These are phyloP conservation scores for Acorus gramineus DNA, from an alignment of 106 monocot species.

Conservation along the genomic window DNA sequence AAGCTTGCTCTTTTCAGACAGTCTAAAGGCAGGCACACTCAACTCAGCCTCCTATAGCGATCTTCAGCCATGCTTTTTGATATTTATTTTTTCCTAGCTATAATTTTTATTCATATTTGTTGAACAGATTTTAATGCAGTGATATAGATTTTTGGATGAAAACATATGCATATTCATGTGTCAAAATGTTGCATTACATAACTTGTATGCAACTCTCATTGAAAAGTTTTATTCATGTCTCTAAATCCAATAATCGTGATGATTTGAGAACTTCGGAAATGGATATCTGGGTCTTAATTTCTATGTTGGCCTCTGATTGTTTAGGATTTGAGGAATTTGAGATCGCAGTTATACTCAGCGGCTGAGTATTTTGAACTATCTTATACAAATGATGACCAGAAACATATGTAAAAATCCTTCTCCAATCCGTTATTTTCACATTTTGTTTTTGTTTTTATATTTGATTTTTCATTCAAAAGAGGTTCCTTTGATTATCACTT, in stretches of 20 bases:
- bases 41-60: not conserved
- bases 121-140: not conserved
- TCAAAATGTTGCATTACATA: not conserved
- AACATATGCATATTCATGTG: not conserved
- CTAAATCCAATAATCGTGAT: not conserved
- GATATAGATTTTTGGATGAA: too few relatives aligned
- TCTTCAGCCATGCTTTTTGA: not conserved
- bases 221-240: not conserved
- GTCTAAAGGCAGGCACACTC: constrained; percentile 48
- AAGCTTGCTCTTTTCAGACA: constrained; percentile 65
- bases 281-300: not conserved
- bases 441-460: not conserved
- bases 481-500: not conserved
- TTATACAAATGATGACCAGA: constrained; percentile 65
- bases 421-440: not conserved
- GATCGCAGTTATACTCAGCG: constrained; percentile 78
- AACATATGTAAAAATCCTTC: constrained; percentile 34
- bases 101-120: not conserved
- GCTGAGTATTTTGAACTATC: constrained; percentile 88
- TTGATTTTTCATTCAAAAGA: not conserved
- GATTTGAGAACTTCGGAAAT: not conserved
- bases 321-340: constrained; percentile 82
- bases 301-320: not conserved
- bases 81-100: not conserved
- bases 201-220: not conserved